Evolutionary conservation across 352 stramenopile genomes (phyloP).

Genomic region (Aphanomyces cochlioides): DNA sequence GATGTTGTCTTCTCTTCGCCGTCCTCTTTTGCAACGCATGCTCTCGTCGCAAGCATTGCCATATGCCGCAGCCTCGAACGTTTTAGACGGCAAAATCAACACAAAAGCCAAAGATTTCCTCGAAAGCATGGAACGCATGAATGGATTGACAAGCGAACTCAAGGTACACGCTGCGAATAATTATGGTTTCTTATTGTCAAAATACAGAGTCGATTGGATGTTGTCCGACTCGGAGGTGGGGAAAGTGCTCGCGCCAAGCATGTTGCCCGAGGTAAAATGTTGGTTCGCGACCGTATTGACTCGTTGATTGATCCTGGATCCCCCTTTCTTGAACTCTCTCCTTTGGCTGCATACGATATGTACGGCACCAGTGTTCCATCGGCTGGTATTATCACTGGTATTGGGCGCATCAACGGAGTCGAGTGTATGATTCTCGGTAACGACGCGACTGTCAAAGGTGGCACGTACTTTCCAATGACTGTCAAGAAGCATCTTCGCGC

Average conservation of each 20-base stretch:
- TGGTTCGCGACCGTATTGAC: constrained; percentile 92
- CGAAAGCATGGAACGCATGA: constrained; percentile 57
- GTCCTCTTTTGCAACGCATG: constrained; percentile 19
- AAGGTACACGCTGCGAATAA: constrained; percentile 29
- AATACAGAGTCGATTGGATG: constrained; percentile 33
- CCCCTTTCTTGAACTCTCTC: constrained; percentile 94
- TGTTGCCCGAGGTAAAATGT: constrained; percentile 68
- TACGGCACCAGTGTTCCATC: constrained; percentile 79
- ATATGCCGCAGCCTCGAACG: constrained; percentile 39
- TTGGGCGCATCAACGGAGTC: constrained; percentile 76
- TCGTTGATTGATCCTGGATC: constrained; percentile 91
- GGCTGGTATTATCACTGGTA: constrained; percentile 89
- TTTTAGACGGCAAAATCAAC: constrained; percentile 61
- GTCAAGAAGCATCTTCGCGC: constrained; percentile 97
- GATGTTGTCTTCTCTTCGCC: constrained; percentile 27
- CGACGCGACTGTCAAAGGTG: constrained; percentile 98
- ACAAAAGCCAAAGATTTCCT: constrained; percentile 56
- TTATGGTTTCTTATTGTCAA: neutral
- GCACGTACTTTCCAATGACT: constrained; percentile 98
- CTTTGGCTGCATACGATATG: constrained; percentile 84
- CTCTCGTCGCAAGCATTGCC: constrained; percentile 27
- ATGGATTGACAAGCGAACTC: constrained; percentile 48
- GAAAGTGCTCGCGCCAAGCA: constrained; percentile 67
- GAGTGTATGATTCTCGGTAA: constrained; percentile 98
- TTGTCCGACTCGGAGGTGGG: constrained; percentile 61